Base-by-base conservation (phyloP, 106 monocot species). In the Allium cepa region DNA sequence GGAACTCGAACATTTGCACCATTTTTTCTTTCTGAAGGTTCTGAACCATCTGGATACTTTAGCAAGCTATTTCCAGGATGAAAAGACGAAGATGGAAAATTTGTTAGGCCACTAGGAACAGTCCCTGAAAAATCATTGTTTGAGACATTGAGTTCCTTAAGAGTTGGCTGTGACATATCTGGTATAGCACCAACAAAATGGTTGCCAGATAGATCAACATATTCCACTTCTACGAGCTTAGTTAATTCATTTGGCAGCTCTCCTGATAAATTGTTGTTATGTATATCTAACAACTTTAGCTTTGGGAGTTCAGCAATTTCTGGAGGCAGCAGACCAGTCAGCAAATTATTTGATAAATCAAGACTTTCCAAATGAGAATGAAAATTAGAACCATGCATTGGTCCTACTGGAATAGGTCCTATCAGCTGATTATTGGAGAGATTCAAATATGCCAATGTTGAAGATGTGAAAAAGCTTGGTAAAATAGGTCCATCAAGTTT, bases 201-300 rank as follows among this genome's bases (percentile, higher is more conserved):
- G 65, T 97, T 97, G n/a, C 47, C 56, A 7, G 96, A 92, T 50
- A 97, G 78, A 59, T 97, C 92, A 69, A 97, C 79, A 73, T 69
- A 71, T 57, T 92, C 82, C 66, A 97, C 78, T 26, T 49, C 63
- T 36, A 52, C 49, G 18, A 97, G 84, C 66, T 87, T 84, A 56
- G 73, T 74, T 61, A 97, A 52, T 73, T 89, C 92, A 75, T 46
- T 70, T 47, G 97, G 97, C 56, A 97, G 76, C 48, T 71, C 72
- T 11, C 97, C 97, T 62, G 84, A 84, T 50, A 99, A 76, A 11
- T 75, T 60, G 83, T 99, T 99, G 17, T 69, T 82, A 8, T 60
- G 15, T 57, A 99, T 74, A 66, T 72, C 75, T 36, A 99, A 74
- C 16, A 79, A 75, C 57, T 66, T 77, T 57, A 99, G 92, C 14